These are phyloP conservation scores for Arabidopsis suecica DNA, from an alignment of 345 rosid genomes.

Conservation along the genomic window DNA sequence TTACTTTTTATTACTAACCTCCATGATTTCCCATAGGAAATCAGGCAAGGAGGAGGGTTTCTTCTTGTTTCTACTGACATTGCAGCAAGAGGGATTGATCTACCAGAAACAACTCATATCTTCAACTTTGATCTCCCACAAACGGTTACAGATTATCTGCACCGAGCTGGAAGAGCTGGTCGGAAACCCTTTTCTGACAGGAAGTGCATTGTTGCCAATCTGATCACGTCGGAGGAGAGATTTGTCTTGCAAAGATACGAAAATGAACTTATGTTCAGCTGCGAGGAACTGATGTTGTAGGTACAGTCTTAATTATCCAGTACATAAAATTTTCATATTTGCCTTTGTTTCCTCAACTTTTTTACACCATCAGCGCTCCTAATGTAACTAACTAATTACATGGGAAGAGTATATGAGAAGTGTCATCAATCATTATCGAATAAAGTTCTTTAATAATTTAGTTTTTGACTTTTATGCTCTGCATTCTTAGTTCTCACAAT, in stretches of 20 bases:
- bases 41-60: constrained; percentile 76
- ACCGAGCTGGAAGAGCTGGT: constrained; percentile 94
- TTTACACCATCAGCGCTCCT: not conserved
- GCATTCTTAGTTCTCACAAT: constrained; percentile 38
- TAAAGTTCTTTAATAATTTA: constrained; percentile 5
- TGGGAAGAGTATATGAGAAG: constrained; percentile 8
- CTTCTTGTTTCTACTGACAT: constrained; percentile 93
- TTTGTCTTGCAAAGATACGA: constrained; percentile 89
- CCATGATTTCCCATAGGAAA: constrained; percentile 53
- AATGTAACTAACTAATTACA: constrained; percentile 5
- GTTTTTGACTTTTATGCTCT: constrained; percentile 27
- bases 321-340: constrained; percentile 27
- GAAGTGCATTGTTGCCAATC: constrained; percentile 72
- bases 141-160: constrained; percentile 80
- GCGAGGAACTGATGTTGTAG: constrained; percentile 58
- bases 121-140: constrained; percentile 91
- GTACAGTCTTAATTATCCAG: constrained; percentile 26
- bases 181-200: constrained; percentile 87
- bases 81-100: constrained; percentile 92
- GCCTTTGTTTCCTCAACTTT: constrained; percentile 13
- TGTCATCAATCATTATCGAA: constrained; percentile 21
- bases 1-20: constrained; percentile 25
- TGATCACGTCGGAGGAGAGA: constrained; percentile 70
- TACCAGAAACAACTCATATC: constrained; percentile 87
- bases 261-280: constrained; percentile 80